phyloP scores from a whole-genome alignment of 73 alveolate species.

The Blepharisma stoltei region DNA sequence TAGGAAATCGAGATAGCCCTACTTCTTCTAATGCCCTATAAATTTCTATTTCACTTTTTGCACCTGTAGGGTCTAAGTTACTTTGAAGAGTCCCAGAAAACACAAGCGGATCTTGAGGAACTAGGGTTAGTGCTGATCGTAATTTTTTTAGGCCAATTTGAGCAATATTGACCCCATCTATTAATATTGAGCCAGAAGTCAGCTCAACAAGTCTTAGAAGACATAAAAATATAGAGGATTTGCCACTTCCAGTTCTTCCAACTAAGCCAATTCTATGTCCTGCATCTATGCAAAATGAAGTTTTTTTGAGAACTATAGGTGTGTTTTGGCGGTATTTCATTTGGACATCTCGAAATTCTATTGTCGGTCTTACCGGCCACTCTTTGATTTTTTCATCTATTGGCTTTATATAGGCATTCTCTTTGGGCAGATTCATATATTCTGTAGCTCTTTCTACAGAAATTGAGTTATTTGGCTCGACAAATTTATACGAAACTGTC shows the following conservation, averaged over 20 bases:
- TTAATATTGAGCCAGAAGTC: conserved; percentile 55
- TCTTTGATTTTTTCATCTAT: conserved; percentile 16
- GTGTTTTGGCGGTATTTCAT: conserved; percentile 46
- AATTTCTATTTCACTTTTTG: conserved; percentile 50
- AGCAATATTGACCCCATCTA: conserved; percentile 68
- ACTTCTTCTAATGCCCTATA: conserved; percentile 49
- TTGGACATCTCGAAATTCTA: conserved; percentile 33
- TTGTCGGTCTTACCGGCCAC: conserved; percentile 44
- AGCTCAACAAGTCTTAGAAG: conserved; percentile 78
- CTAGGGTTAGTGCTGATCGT: conserved; percentile 72
- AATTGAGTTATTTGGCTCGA: conserved; percentile 25
- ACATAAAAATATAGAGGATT: conserved; percentile 76
- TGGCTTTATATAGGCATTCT: neutral
- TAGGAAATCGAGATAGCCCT: conserved; percentile 38
- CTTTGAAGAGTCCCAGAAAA: conserved; percentile 68
- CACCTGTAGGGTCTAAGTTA: conserved; percentile 81
- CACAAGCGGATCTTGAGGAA: conserved; percentile 83
- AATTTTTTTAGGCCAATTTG: conserved; percentile 68
- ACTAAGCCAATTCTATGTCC: conserved; percentile 87
- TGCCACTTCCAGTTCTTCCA: conserved; percentile 96
- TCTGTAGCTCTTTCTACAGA: conserved; percentile 34
- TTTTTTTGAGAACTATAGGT: conserved; percentile 74
- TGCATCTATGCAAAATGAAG: conserved; percentile 61
- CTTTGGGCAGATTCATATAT: neutral
- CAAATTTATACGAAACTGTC: no score